Conservation (phyloP, 331 rosid species). For the Quercus phellos region DNA sequence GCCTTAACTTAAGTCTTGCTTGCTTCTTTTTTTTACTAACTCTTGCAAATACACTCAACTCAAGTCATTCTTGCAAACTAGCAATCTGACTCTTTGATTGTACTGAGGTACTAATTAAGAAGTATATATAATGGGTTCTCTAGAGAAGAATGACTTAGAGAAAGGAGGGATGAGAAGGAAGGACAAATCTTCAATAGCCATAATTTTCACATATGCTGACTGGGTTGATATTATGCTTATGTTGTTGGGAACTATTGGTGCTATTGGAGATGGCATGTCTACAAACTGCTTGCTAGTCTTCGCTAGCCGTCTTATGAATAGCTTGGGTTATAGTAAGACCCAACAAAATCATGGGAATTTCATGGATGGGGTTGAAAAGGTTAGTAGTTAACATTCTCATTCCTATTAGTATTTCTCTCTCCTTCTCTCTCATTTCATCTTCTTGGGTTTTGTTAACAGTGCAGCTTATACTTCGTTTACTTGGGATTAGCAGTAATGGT, state of each 20-base stretch:
- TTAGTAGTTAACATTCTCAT: constrained; percentile 20
- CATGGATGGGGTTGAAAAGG: constrained; percentile 82
- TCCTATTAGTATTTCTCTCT: neutral
- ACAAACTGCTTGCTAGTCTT: constrained; percentile 69
- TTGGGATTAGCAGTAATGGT: constrained; percentile 85
- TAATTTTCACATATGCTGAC: constrained; percentile 69
- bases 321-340: constrained; percentile 58
- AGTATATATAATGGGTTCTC: constrained; percentile 35
- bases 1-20: neutral
- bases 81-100: neutral
- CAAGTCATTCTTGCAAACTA: neutral
- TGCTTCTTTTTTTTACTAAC: neutral
- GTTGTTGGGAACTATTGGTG: constrained; percentile 76
- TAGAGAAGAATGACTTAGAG: constrained; percentile 14
- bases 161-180: constrained; percentile 18
- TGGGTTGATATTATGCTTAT: constrained; percentile 71
- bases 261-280: constrained; percentile 92
- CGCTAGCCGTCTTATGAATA: constrained; percentile 87
- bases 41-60: neutral
- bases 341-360: constrained; percentile 36
- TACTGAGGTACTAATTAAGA: neutral
- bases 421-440: neutral
- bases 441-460: constrained; percentile 44
- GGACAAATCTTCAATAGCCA: constrained; percentile 20
- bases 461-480: constrained; percentile 92